These are phyloP conservation scores for Eurotiales sp. DNA, from an alignment of 2,329 filamentous ascomycete species.

Conservation along the genomic window DNA sequence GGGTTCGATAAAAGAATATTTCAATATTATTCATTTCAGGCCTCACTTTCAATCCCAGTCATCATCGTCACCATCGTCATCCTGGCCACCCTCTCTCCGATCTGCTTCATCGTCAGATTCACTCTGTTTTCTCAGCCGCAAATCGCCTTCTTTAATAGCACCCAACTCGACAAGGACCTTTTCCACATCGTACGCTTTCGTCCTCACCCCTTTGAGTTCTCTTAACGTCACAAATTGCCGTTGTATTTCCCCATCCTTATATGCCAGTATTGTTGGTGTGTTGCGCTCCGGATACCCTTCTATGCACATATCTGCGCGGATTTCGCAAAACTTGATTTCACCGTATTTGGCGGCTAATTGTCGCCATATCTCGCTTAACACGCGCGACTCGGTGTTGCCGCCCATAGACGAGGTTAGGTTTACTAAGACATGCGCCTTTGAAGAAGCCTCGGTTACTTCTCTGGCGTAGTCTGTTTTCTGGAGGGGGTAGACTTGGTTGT, in stretches of 20 bases:
- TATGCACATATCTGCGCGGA: constrained; percentile 85
- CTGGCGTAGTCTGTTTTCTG: constrained; percentile 90
- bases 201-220: constrained; percentile 69
- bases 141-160: constrained; percentile 72
- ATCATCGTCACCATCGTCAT: constrained; percentile 34
- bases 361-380: constrained; percentile 81
- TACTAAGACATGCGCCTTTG: constrained; percentile 65
- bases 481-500: constrained; percentile 88
- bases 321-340: constrained; percentile 97
- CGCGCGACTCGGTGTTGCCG: constrained; percentile 77
- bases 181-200: constrained; percentile 71
- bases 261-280: constrained; percentile 88
- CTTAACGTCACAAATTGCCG: constrained; percentile 87
- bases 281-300: constrained; percentile 95
- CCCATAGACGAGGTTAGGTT: constrained; percentile 75
- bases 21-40: neutral
- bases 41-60: constrained; percentile 18
- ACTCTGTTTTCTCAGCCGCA: constrained; percentile 42
- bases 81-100: constrained; percentile 50
- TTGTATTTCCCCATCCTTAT: constrained; percentile 87
- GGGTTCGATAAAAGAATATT: too few relatives aligned
- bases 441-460: constrained; percentile 88
- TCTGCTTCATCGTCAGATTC: constrained; percentile 51
- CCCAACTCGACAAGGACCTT: constrained; percentile 76
- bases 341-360: constrained; percentile 80